A percentile compares a stretch with the other conserved stretches of the same genome.
Conservation (phyloP, 306 rosid genomes). For the Malus domestica region DNA sequence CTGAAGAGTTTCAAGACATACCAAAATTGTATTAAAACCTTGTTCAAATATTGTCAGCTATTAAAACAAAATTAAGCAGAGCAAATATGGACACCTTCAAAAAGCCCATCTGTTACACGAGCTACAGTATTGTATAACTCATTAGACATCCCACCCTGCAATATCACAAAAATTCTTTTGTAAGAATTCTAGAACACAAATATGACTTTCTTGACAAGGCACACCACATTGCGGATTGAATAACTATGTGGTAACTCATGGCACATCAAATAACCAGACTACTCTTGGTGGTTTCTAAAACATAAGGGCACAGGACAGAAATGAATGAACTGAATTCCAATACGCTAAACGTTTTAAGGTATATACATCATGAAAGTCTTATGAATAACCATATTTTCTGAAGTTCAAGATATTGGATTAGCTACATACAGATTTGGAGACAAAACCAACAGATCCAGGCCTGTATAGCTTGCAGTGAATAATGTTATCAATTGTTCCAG, state of each 20-base stretch:
- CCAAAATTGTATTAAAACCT: constrained; percentile 16
- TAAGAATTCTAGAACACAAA: background rate
- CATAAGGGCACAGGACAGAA: background rate
- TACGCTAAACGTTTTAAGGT: background rate
- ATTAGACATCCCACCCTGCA: constrained; percentile 99
- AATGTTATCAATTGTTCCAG: constrained; percentile 95
- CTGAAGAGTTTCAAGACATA: constrained; percentile 31
- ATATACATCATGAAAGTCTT: background rate
- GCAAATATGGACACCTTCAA: constrained; percentile 55
- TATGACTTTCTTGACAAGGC: background rate
- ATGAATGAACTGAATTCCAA: constrained; percentile 10
- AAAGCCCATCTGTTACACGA: constrained; percentile 95
- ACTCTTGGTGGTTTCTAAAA: background rate
- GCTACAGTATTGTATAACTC: constrained; percentile 85
- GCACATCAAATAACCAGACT: background rate
- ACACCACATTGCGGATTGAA: background rate
- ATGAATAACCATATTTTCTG: background rate
- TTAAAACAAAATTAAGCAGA: constrained; percentile 14
- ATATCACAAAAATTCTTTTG: constrained; percentile 14
- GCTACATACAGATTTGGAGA: constrained; percentile 91
- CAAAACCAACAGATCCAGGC: constrained; percentile 99
- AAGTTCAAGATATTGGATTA: background rate
- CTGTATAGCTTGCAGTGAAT: constrained; percentile 94
- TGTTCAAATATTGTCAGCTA: background rate
- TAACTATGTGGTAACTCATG: background rate